Conservation (phyloP, 2,329 filamentous ascomycete species). For the Botrytis porri region DNA sequence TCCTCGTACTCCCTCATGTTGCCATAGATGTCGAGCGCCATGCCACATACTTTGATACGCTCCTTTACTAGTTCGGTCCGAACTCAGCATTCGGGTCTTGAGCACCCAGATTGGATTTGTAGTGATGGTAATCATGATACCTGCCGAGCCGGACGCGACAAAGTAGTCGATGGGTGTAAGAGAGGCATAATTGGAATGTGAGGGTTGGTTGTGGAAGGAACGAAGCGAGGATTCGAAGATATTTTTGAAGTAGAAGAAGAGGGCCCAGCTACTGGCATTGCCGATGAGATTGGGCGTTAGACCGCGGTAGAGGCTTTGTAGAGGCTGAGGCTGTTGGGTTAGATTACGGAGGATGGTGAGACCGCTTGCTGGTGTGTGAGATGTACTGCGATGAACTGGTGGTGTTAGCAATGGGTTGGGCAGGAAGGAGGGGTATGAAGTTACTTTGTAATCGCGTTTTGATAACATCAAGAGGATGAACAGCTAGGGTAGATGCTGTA, state of each 20-base stretch:
- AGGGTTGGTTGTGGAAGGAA: constrained; percentile 26
- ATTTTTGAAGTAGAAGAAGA: constrained; percentile 82
- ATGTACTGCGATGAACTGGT: constrained; percentile 51
- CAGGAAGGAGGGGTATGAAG: constrained; percentile 39
- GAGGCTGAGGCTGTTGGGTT: constrained; percentile 49
- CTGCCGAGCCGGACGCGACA: constrained; percentile 66
- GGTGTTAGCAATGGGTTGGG: constrained; percentile 12
- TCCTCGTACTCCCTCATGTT: constrained; percentile 69
- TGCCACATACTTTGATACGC: constrained; percentile 78
- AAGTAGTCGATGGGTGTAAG: constrained; percentile 66
- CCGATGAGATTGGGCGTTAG: constrained; percentile 87
- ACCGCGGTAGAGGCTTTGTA: constrained; percentile 80
- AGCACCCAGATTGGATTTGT: constrained; percentile 98
- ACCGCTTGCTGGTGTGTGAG: constrained; percentile 46
- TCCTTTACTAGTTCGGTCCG: constrained; percentile 67
- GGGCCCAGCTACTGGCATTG: constrained; percentile 84
- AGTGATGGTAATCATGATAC: constrained; percentile 71
- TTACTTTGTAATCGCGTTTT: constrained; percentile 93
- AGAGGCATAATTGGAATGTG: constrained; percentile 11
- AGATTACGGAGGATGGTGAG: constrained; percentile 50
- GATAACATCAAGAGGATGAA: constrained; percentile 91
- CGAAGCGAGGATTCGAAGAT: constrained; percentile 47
- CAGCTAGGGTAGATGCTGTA: constrained; percentile 76
- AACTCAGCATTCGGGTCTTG: constrained; percentile 94
- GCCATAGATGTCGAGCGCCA: constrained; percentile 65